Evolutionary conservation across 495 filamentous ascomycete species (phyloP), one percentile per base, ranked within the genome.

Genomic region (Penicillium dipodomyicola): DNA sequence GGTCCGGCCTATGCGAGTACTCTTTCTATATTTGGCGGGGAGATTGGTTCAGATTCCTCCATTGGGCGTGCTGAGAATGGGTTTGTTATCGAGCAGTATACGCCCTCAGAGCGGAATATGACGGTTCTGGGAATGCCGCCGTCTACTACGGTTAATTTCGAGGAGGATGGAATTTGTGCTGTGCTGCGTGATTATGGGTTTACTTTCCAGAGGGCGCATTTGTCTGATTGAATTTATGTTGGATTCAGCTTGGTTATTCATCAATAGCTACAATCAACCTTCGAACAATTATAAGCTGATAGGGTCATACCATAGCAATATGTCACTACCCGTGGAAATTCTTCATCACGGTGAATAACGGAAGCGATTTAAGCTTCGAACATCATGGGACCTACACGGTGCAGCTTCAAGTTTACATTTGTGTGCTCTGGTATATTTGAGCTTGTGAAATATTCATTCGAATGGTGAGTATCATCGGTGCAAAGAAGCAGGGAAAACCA

Each of bases 181-280:
- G 59, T 72, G 2, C 64, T 69, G 52, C 50, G 61, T 43, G 61
- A 65, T 7, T 65, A 65, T 49, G 69, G 69, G 41, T 66, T 64
- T 57, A 65, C 61, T 2, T 72, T 67, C 54, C 57, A 69, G 29
- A 25, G 54, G 23, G 57, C 57, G 9, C 22, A 33, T 4, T 49
- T 56, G 17, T 59, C 56, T 6, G 51, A 32, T 57, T 59, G 15
- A 42, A n/a, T 44, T 1, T 1, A 14, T 14, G 11, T 35, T 23
- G 0, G 0, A 4, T 12, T 32, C 19, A 15, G 46, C 5, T 15
- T 8, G 5, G 15, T n/a, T n/a, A 37, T 37, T 37, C 1, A 37
- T 7, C 0, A n/a, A n/a, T 39, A 6, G 15, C 5, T n/a, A 39
- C 15, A 39, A n/a, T n/a, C 5, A n/a, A 39, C n/a, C n/a, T n/a